phyloP scores from a whole-genome alignment of 2,329 filamentous ascomycete species.

The Gliomastix tumulicola region DNA sequence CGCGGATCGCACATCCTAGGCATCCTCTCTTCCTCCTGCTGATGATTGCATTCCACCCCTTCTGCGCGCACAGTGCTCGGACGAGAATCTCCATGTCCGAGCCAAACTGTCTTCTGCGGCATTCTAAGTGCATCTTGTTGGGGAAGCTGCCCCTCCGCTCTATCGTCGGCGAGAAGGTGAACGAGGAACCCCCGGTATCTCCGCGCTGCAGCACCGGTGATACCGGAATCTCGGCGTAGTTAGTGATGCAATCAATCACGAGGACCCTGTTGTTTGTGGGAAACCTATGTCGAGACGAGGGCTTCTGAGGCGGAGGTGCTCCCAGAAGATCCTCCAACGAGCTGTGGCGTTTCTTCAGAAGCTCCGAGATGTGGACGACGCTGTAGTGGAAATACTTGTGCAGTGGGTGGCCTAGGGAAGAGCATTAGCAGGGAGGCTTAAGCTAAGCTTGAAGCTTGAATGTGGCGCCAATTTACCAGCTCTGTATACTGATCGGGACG shows the following conservation, averaged over 20 bases:
- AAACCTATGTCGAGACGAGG: background rate
- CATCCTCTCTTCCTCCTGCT: slow-evolving; percentile 63
- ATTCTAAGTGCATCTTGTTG: slow-evolving; percentile 49
- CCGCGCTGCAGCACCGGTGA: slow-evolving; percentile 37
- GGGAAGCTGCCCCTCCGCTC: slow-evolving; percentile 29
- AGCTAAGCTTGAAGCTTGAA: too few relatives aligned
- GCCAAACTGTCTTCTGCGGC: slow-evolving; percentile 49
- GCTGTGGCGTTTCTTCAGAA: slow-evolving; percentile 39
- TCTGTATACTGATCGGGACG: slow-evolving; percentile 37
- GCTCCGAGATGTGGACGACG: slow-evolving; percentile 50
- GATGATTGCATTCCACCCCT: slow-evolving; percentile 67
- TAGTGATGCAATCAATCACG: slow-evolving; percentile 58
- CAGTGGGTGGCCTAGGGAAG: slow-evolving; percentile 48
- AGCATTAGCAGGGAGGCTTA: too few relatives aligned
- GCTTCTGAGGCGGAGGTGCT: slow-evolving; percentile 9
- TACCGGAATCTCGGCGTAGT: slow-evolving; percentile 32
- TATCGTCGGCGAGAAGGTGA: slow-evolving; percentile 16
- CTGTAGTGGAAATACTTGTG: slow-evolving; percentile 58
- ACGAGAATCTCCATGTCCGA: slow-evolving; percentile 65
- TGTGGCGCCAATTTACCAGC: slow-evolving; percentile 39
- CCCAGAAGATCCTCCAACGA: slow-evolving; percentile 40
- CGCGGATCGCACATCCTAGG: slow-evolving; percentile 65
- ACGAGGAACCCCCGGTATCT: slow-evolving; percentile 9
- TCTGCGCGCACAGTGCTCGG: slow-evolving; percentile 65
- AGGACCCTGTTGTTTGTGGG: slow-evolving; percentile 39